Evolutionary conservation across 805 yeast genomes (phyloP).

Genomic region (Metschnikowia matae): DNA sequence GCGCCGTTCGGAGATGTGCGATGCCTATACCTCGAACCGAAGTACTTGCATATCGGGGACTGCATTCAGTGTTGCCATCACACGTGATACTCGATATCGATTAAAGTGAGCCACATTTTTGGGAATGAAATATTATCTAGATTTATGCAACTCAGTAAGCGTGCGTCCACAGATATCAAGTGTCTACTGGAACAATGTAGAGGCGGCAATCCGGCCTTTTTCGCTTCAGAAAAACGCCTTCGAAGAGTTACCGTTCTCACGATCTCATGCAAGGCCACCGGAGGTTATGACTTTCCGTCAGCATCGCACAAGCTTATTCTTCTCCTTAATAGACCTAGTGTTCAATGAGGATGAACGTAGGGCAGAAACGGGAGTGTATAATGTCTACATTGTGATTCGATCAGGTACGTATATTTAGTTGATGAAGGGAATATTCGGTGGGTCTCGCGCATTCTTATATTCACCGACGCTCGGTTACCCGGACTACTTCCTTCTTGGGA

Average conservation of each 20-base stretch:
- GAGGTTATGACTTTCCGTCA: conserved; percentile 16
- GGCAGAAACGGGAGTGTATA: conserved; percentile 23
- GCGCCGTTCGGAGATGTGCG: background rate
- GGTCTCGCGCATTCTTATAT: conserved; percentile 8
- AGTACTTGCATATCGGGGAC: background rate
- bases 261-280: conserved; percentile 18
- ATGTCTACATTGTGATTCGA: background rate
- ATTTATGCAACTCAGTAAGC: background rate
- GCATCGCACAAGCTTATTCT: conserved; percentile 18
- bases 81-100: conserved; percentile 5
- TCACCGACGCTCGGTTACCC: conserved; percentile 5
- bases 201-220: conserved; percentile 14
- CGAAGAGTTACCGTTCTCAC: conserved; percentile 15
- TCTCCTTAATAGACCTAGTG: conserved; percentile 20
- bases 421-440: background rate
- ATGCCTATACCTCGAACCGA: background rate
- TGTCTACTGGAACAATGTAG: conserved; percentile 10
- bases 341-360: conserved; percentile 19
- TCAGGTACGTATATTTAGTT: background rate
- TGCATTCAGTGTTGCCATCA: conserved; percentile 3
- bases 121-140: background rate
- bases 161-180: background rate
- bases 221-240: conserved; percentile 9
- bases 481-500: background rate
- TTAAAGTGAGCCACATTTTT: background rate